A percentile compares a stretch with the other conserved stretches of the same genome.
Evolutionary conservation across 805 yeast genomes (phyloP).

Genomic region (Isabelozyma pseudorhagii): DNA sequence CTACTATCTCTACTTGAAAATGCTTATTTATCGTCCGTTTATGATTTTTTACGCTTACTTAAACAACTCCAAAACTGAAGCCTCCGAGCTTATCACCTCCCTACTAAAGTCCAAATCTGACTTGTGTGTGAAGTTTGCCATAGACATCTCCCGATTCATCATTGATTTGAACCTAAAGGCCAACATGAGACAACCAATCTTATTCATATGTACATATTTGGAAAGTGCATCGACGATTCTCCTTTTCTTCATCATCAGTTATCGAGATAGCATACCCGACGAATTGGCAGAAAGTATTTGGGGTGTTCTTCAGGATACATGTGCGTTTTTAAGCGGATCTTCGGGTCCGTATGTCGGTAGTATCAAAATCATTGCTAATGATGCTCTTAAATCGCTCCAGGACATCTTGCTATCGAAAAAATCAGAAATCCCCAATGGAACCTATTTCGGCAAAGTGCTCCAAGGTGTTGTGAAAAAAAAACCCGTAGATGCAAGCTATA

Average conservation of each 20-base stretch:
- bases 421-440: conserved; percentile 1
- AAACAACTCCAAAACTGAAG: conserved; percentile 6
- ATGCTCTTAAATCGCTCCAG: conserved; percentile 13
- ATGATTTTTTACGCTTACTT: conserved; percentile 17
- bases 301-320: conserved; percentile 15
- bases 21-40: conserved; percentile 18
- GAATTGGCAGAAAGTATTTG: conserved; percentile 11
- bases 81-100: conserved; percentile 5
- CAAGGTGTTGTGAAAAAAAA: conserved; percentile 1
- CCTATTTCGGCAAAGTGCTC: conserved; percentile 10
- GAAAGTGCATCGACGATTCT: conserved; percentile 16
- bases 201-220: conserved; percentile 15
- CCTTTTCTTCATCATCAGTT: conserved; percentile 12
- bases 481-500: neutral
- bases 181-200: conserved; percentile 14
- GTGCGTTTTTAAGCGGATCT: conserved; percentile 12
- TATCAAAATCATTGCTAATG: conserved; percentile 13
- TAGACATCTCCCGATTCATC: conserved; percentile 12
- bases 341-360: conserved; percentile 14
- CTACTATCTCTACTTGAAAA: conserved; percentile 17
- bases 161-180: conserved; percentile 12
- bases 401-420: conserved; percentile 2
- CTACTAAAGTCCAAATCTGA: conserved; percentile 10
- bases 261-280: conserved; percentile 8
- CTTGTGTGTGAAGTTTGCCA: conserved; percentile 12